phyloP scores from a whole-genome alignment of 2,329 filamentous ascomycete species.

The Lasiodiplodia sp. region DNA sequence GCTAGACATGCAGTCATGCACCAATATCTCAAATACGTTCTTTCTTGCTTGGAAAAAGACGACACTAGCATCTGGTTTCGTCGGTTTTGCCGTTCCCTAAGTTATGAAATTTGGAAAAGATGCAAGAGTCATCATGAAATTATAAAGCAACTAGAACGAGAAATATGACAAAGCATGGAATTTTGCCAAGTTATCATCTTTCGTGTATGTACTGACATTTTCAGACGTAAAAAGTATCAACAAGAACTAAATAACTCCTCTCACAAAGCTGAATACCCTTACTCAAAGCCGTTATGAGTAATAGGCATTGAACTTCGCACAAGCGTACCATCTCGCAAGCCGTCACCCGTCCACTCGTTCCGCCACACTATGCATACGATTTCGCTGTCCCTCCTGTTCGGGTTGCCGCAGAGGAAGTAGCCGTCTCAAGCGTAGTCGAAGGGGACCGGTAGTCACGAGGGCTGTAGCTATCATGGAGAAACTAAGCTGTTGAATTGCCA shows the following conservation, averaged over 20 bases:
- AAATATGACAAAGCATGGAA: neutral
- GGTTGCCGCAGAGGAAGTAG: neutral
- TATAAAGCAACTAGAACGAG: neutral
- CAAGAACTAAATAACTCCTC: neutral
- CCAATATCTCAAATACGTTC: neutral
- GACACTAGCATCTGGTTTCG: too few relatives aligned
- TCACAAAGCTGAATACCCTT: neutral
- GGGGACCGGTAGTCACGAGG: neutral
- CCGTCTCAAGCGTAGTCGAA: neutral
- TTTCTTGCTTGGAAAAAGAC: too few relatives aligned
- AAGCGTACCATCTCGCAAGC: constrained; percentile 36
- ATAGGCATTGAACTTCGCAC: constrained; percentile 33
- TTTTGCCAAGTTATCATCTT: neutral
- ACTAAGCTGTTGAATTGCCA: neutral
- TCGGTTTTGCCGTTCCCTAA: too few relatives aligned
- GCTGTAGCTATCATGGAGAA: neutral
- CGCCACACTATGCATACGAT: constrained; percentile 34
- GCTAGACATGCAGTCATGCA: neutral
- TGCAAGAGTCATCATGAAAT: neutral
- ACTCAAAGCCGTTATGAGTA: constrained; percentile 36
- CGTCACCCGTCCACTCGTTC: constrained; percentile 35
- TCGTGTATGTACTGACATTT: neutral
- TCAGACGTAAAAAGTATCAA: neutral
- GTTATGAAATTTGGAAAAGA: neutral
- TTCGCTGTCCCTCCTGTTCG: neutral